Evolutionary conservation across 345 rosid genomes (phyloP).

Genomic region (Aurinia saxatilis): DNA sequence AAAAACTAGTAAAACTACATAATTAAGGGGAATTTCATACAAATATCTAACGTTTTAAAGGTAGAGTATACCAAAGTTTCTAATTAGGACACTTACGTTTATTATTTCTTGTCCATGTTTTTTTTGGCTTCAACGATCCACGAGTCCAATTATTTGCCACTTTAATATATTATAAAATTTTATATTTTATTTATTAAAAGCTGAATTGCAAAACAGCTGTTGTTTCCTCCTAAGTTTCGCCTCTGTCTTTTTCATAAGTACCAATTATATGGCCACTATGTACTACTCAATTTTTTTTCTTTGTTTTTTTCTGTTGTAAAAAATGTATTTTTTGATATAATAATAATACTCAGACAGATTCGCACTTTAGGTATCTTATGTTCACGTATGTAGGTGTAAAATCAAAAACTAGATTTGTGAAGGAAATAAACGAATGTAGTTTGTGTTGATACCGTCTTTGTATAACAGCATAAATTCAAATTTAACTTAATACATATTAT

Average conservation of each 20-base stretch:
- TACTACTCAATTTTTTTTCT: background rate
- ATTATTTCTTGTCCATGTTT: slow-evolving; percentile 4
- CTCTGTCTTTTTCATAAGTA: slow-evolving; percentile 24
- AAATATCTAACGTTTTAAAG: slow-evolving; percentile 12
- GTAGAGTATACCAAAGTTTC: slow-evolving; percentile 18
- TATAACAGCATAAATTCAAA: too few species aligned
- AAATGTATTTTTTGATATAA: background rate
- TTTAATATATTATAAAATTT: background rate
- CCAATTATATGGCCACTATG: slow-evolving; percentile 24
- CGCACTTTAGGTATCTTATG: slow-evolving; percentile 9
- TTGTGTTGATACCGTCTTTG: too few species aligned
- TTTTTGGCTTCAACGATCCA: background rate
- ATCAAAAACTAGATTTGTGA: too few species aligned
- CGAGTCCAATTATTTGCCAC: slow-evolving; percentile 26
- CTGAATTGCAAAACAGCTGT: slow-evolving; percentile 30
- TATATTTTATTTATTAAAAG: background rate
- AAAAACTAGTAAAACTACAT: background rate
- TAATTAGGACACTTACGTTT: slow-evolving; percentile 19
- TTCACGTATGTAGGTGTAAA: background rate
- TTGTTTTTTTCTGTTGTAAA: background rate
- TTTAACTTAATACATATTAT: too few species aligned
- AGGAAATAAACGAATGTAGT: too few species aligned
- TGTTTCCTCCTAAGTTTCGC: slow-evolving; percentile 5
- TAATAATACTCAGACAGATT: slow-evolving; percentile 16
- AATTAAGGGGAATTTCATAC: slow-evolving; percentile 11